Evolutionary conservation across 2,329 filamentous ascomycete genomes (phyloP).

Genomic region (Colletotrichum tabaci): DNA sequence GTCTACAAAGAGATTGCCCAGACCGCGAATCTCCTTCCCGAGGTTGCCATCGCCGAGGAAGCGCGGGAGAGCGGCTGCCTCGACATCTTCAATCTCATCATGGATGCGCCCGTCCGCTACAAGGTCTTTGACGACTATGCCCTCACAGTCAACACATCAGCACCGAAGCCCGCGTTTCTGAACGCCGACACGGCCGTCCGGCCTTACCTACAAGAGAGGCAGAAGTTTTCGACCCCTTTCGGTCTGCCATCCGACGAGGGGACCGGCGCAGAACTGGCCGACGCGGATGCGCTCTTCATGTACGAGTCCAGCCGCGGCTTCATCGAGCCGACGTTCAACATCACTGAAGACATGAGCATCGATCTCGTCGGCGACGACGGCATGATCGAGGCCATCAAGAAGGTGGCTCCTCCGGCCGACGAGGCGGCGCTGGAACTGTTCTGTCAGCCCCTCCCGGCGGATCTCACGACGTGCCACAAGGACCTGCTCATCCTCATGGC

Average conservation of each 20-base stretch:
- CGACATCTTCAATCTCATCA: constrained; percentile 52
- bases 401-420: not conserved
- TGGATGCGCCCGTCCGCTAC: constrained; percentile 48
- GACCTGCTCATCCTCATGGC: constrained; percentile 26
- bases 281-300: not conserved
- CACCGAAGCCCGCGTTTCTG: constrained; percentile 10
- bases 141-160: constrained; percentile 40
- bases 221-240: not conserved
- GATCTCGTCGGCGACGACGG: constrained; percentile 12
- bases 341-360: constrained; percentile 20
- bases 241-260: constrained; percentile 2
- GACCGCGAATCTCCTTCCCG: constrained; percentile 51
- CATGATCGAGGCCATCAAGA: not conserved
- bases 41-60: constrained; percentile 57
- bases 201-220: constrained; percentile 5
- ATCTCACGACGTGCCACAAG: constrained; percentile 18
- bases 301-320: constrained; percentile 4
- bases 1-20: constrained; percentile 53
- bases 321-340: constrained; percentile 12
- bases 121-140: constrained; percentile 56
- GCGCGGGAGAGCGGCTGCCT: constrained; percentile 46
- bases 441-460: constrained; percentile 11
- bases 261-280: not conserved
- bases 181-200: constrained; percentile 12
- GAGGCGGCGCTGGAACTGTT: constrained; percentile 1